Percentiles rank a stretch among this genome's conserved stretches.
Evolutionary conservation across 192 early-diverging fungal species (phyloP).

Genomic region (Coemansia sp.): DNA sequence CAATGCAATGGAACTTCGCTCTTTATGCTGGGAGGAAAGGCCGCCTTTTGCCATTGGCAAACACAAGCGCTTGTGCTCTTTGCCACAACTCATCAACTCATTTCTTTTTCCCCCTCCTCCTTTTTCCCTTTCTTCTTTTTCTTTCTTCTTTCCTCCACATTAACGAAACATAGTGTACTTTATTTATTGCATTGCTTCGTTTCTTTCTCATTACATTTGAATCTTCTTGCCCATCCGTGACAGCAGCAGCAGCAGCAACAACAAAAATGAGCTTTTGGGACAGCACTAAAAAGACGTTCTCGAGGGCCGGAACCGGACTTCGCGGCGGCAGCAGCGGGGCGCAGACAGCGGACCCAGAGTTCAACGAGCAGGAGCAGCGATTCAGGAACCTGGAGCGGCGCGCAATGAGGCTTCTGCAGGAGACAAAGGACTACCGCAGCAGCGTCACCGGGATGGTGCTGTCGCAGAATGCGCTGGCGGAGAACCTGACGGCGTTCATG

Average conservation of each 20-base stretch:
- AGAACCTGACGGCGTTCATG: conserved; percentile 80
- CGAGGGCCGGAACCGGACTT: conserved; percentile 29
- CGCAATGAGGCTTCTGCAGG: conserved; percentile 80
- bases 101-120: too few species aligned
- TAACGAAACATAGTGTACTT: neutral
- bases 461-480: conserved; percentile 82
- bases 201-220: neutral
- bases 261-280: conserved; percentile 30
- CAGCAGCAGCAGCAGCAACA: neutral
- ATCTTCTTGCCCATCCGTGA: neutral
- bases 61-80: neutral
- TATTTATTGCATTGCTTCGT: conserved; percentile 2
- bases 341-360: conserved; percentile 66
- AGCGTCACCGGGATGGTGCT: conserved; percentile 82
- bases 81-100: neutral
- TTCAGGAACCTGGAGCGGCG: conserved; percentile 82
- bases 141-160: conserved; percentile 15
- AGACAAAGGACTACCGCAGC: conserved; percentile 91
- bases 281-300: conserved; percentile 44
- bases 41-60: neutral
- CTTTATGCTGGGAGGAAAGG: neutral
- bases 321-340: conserved; percentile 25
- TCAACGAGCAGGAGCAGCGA: conserved; percentile 79
- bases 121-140: too few species aligned
- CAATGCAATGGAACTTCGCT: neutral